Base-by-base conservation (phyloP, 805 yeast genomes). In the Yamadazyma kitorensis region DNA sequence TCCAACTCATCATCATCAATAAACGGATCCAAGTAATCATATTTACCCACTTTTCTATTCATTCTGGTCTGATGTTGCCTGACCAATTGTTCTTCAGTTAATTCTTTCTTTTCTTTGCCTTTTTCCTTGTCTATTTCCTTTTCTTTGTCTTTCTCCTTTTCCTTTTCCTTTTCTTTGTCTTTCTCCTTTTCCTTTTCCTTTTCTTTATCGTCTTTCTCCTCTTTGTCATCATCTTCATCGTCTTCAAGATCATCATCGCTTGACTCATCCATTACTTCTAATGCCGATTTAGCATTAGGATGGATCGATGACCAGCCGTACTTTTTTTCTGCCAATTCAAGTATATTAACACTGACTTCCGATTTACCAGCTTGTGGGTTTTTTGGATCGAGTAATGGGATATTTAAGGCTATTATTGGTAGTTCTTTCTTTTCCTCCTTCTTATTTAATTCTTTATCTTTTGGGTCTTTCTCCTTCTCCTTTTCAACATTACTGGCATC, bases 1-100 rank as follows among this genome's bases (percentile, higher is more conserved):
- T 78, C 74, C 47, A 88, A 65, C 59, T 93, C 99, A 11, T 86
- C 76, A 59, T 93, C 98, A 61, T 93, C 99, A 39, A 93, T 93
- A 52, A 93, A 93, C 2, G 98, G 98, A 58, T 93, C 99, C 40
- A 85, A 80, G 31, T 77, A 69, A 55, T 93, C 98, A 59, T 93
- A 93, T 52, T 86, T 87, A 2, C 96, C 96, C 22, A 88, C 86
- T 44, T 84, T 76, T 34, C 88, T 74, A 50, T 82, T 82, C 70
- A 68, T 64, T 54, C 58, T 53, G 36, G 66, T 58, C 49, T 70
- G 63, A 50, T 67, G 72, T 45, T 64, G 59, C 38, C 63, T 52
- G 40, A 70, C 59, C 46, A 70, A 61, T 52, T 74, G 65, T 52
- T 69, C 59, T 54, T 59, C 69, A 2, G 62, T 54, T 26, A 60